Conservation (phyloP, 1,284 basidiomycete genomes). For the Ganoderma meredithae region DNA sequence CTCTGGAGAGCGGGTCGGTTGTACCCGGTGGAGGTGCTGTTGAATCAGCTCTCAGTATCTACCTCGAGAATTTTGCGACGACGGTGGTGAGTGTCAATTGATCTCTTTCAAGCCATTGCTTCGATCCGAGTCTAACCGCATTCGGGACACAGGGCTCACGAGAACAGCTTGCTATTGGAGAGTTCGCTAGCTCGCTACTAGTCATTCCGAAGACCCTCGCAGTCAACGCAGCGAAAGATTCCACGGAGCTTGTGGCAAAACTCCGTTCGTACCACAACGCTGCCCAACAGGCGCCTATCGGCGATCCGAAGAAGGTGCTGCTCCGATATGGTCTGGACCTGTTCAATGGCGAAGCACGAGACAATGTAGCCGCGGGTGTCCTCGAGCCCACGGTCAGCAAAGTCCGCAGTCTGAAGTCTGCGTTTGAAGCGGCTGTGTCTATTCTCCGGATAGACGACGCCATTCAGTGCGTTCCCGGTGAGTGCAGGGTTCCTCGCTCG, state of each 20-base stretch:
- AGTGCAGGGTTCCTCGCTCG: conserved; percentile 38
- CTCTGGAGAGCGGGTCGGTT: conserved; percentile 94
- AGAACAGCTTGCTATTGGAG: conserved; percentile 98
- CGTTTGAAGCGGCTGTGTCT: conserved; percentile 96
- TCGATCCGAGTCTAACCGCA: conserved; percentile 23
- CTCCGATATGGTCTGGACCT: conserved; percentile 96
- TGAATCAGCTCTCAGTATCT: conserved; percentile 96
- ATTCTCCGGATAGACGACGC: conserved; percentile 96
- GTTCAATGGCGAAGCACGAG: conserved; percentile 92
- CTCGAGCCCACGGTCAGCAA: conserved; percentile 98
- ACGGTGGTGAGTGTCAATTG: conserved; percentile 74
- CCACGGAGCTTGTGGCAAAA: conserved; percentile 97
- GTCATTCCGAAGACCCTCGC: conserved; percentile 97
- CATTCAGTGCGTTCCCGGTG: conserved; percentile 85
- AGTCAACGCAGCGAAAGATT: conserved; percentile 98
- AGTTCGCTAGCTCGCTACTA: conserved; percentile 93
- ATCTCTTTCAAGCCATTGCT: background rate
- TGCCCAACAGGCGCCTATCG: conserved; percentile 89
- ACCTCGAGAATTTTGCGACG: conserved; percentile 99
- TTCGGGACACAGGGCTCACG: conserved; percentile 79
- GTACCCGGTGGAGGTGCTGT: conserved; percentile 99
- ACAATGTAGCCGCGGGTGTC: conserved; percentile 94
- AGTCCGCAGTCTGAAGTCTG: conserved; percentile 95
- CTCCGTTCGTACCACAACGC: conserved; percentile 97
- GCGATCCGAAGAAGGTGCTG: conserved; percentile 95